Conservation (phyloP, 495 filamentous ascomycete species). For the Trichoderma asperelloides region DNA sequence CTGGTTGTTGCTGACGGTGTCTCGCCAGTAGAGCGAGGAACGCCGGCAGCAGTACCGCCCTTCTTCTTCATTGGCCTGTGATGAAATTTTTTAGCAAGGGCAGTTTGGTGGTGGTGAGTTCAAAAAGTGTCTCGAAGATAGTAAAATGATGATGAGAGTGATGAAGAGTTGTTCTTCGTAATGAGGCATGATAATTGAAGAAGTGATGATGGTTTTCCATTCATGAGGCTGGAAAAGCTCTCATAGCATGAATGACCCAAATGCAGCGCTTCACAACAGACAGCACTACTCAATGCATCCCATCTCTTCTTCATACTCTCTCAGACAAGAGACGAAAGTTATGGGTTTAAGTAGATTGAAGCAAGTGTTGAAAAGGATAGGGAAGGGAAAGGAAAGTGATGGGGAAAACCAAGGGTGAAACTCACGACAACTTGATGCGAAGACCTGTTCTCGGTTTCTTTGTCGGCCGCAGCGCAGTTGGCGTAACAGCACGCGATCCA, state of each 20-base stretch:
- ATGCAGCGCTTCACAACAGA: neutral
- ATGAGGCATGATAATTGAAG: neutral
- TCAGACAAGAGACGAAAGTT: neutral
- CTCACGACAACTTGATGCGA: constrained; percentile 64
- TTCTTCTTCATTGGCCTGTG: constrained; percentile 49
- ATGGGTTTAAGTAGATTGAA: neutral
- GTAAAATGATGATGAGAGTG: neutral
- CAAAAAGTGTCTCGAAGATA: neutral
- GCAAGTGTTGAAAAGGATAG: constrained; percentile 11
- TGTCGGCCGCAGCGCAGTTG: constrained; percentile 37
- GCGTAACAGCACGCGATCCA: constrained; percentile 49
- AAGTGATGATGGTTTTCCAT: neutral
- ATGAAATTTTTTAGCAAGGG: neutral
- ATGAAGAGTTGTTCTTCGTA: neutral
- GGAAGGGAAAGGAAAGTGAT: constrained; percentile 2
- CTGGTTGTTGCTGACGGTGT: constrained; percentile 36
- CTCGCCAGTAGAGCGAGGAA: constrained; percentile 42
- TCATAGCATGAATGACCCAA: neutral
- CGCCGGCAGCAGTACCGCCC: constrained; percentile 39
- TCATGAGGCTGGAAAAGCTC: neutral
- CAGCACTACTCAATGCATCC: too few relatives aligned
- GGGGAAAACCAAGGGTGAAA: constrained; percentile 18
- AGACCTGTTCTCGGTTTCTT: constrained; percentile 49
- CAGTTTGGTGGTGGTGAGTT: neutral
- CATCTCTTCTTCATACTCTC: neutral